Conservation (phyloP, 305 asterid genomes). For the Solanum chacoense region DNA sequence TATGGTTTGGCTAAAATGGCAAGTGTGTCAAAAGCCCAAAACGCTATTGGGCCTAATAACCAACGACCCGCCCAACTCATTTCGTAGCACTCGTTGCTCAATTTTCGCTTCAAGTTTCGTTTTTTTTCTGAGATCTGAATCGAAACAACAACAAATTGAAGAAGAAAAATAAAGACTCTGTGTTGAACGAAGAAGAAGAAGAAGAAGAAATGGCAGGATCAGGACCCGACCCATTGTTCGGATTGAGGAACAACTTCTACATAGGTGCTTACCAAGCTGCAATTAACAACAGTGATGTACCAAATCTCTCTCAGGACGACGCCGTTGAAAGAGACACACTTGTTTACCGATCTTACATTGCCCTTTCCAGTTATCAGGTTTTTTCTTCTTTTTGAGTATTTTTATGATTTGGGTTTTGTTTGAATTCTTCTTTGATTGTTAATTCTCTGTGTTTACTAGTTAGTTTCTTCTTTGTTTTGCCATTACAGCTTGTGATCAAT, state of each 20-base stretch:
- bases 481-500: slow-evolving; percentile 61
- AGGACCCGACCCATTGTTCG: slow-evolving; percentile 83
- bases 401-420: neutral
- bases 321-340: slow-evolving; percentile 66
- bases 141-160: neutral
- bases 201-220: slow-evolving; percentile 29
- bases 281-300: slow-evolving; percentile 83
- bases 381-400: neutral
- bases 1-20: neutral
- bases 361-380: slow-evolving; percentile 81
- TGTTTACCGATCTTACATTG: slow-evolving; percentile 86
- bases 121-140: neutral
- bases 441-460: neutral
- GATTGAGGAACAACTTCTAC: slow-evolving; percentile 80
- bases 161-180: neutral
- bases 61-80: neutral
- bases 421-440: neutral
- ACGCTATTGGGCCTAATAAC: neutral
- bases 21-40: neutral
- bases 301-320: slow-evolving; percentile 71
- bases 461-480: neutral
- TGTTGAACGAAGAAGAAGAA: slow-evolving; percentile 3
- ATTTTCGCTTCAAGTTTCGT: neutral
- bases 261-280: slow-evolving; percentile 97
- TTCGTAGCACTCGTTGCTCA: neutral